These are phyloP conservation scores for Thielaviopsis punctulata DNA, from an alignment of 2,329 filamentous ascomycete species.

Conservation along the genomic window DNA sequence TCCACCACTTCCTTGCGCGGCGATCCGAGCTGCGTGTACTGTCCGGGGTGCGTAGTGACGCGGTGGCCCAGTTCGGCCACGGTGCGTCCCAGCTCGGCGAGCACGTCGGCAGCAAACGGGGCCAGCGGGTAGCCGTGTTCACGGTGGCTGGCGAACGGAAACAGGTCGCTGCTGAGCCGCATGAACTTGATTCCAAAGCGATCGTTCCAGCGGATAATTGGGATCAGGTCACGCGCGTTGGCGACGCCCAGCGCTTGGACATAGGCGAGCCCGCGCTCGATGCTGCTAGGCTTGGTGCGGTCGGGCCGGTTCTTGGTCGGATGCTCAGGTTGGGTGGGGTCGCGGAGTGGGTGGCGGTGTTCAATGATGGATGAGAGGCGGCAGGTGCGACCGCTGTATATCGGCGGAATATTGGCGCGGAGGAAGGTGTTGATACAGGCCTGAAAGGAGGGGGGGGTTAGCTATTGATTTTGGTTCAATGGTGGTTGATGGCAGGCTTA, in stretches of 20 bases:
- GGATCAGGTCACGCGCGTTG: conserved; percentile 67
- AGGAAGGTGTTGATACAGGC: conserved; percentile 89
- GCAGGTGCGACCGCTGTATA: conserved; percentile 84
- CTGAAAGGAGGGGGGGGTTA: conserved; percentile 20
- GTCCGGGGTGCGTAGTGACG: conserved; percentile 78
- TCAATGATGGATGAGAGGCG: conserved; percentile 81
- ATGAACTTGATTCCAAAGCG: conserved; percentile 84
- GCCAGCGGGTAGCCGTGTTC: conserved; percentile 74
- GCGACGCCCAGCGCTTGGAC: conserved; percentile 62
- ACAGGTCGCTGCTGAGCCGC: conserved; percentile 88
- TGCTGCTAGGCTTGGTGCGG: conserved; percentile 47
- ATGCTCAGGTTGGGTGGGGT: conserved; percentile 63
- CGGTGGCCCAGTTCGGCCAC: conserved; percentile 67
- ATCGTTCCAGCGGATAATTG: conserved; percentile 85
- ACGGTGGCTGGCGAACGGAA: conserved; percentile 80
- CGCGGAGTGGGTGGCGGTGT: conserved; percentile 63
- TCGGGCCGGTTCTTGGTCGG: conserved; percentile 75
- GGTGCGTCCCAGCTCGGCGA: conserved; percentile 61
- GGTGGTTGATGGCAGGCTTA: background rate
- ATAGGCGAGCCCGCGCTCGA: conserved; percentile 50
- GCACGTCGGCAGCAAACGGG: conserved; percentile 61
- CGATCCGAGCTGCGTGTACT: conserved; percentile 82
- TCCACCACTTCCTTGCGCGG: conserved; percentile 61
- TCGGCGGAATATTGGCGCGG: conserved; percentile 59
- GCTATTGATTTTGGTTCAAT: background rate